These are phyloP conservation scores for Catunica adiposa DNA, from an alignment of 2,329 filamentous ascomycete species.

Conservation along the genomic window DNA sequence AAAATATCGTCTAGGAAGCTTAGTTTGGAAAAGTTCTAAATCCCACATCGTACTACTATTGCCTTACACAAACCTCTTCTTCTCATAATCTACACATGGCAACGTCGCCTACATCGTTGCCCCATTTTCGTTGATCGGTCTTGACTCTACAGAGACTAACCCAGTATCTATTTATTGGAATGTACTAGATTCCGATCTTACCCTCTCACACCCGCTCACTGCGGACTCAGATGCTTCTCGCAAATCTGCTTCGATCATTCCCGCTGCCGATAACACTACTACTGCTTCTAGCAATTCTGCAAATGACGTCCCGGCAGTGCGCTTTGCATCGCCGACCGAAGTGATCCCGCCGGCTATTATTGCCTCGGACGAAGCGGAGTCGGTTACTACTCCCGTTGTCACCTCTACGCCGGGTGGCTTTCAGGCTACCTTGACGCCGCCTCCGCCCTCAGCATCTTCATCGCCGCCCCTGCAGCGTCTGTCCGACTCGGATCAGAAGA, in stretches of 20 bases:
- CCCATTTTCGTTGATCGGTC: too few species aligned
- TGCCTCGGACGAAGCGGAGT: not conserved
- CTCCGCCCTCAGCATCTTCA: conserved; percentile 1
- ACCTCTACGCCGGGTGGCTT: not conserved
- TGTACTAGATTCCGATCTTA: too few species aligned
- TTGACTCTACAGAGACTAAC: too few species aligned
- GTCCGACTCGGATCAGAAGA: conserved; percentile 2
- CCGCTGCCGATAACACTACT: not conserved
- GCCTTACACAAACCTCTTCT: too few species aligned
- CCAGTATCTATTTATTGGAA: too few species aligned
- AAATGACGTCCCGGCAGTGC: conserved; percentile 4
- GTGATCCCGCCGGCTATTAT: conserved; percentile 6
- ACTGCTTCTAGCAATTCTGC: not conserved
- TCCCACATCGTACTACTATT: too few species aligned
- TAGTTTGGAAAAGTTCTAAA: too few species aligned
- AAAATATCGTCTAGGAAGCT: not conserved
- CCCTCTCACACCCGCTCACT: too few species aligned
- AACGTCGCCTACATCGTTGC: too few species aligned
- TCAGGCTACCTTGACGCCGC: conserved; percentile 12
- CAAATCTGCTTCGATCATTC: conserved; percentile 8
- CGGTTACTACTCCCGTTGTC: not conserved
- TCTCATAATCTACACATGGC: too few species aligned
- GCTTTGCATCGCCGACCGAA: conserved; percentile 9
- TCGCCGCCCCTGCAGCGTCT: not conserved
- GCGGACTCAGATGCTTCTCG: conserved; percentile 4